Evolutionary conservation across 2,329 filamentous ascomycete species (phyloP).

Genomic region (Grosmannia huntii): DNA sequence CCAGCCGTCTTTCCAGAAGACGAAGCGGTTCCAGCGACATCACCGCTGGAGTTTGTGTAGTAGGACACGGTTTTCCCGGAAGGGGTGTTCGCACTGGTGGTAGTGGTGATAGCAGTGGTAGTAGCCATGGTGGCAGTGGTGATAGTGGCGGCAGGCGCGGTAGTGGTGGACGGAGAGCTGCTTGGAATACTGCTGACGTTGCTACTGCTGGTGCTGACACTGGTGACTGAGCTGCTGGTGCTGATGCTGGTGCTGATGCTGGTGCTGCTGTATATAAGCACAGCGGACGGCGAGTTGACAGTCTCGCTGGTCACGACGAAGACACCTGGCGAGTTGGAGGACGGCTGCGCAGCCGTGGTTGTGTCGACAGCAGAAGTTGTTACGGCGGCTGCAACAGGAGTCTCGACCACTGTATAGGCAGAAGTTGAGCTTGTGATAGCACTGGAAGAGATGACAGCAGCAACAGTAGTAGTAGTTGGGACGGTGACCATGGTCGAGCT

Average conservation of each 20-base stretch:
- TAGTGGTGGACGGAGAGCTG: too few species aligned
- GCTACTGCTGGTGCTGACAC: not conserved
- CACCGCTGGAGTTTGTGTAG: not conserved
- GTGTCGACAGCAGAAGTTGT: not conserved
- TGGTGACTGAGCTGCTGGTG: not conserved
- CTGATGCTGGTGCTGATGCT: not conserved
- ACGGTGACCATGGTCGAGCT: not conserved
- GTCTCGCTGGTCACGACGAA: slow-evolving; percentile 5
- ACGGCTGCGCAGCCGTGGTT: not conserved
- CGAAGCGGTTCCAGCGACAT: not conserved
- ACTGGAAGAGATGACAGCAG: not conserved
- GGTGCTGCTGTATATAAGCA: not conserved
- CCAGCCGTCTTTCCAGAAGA: not conserved
- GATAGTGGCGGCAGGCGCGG: not conserved
- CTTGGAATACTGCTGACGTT: too few species aligned
- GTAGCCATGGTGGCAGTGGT: not conserved
- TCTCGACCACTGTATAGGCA: not conserved
- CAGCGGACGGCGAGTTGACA: not conserved
- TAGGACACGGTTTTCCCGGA: not conserved
- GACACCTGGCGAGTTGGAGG: slow-evolving; percentile 5
- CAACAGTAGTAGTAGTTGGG: not conserved
- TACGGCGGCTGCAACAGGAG: not conserved
- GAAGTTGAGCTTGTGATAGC: not conserved
- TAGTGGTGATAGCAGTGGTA: not conserved
- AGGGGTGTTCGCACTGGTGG: not conserved